Conservation (phyloP, 1,284 basidiomycete species). For the Apiotrichum gracile region DNA sequence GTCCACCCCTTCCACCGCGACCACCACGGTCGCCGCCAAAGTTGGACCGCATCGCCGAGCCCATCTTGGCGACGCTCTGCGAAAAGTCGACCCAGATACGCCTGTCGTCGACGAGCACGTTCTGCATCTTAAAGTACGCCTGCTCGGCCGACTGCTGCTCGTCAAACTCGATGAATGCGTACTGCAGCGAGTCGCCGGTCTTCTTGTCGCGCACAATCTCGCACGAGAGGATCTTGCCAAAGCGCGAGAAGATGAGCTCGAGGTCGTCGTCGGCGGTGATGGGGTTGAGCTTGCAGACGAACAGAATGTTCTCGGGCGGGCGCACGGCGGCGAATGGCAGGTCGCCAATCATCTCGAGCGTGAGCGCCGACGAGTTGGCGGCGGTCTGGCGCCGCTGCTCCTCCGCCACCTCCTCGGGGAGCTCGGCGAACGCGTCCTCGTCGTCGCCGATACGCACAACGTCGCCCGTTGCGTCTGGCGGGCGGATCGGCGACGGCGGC, state of each 20-base stretch:
- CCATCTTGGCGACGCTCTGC: constrained; percentile 70
- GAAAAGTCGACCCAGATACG: constrained; percentile 99
- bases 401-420: constrained; percentile 75
- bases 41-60: constrained; percentile 45
- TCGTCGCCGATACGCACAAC: constrained; percentile 76
- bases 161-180: constrained; percentile 98
- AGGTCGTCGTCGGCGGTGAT: constrained; percentile 94
- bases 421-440: constrained; percentile 62
- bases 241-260: constrained; percentile 93
- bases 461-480: constrained; percentile 61
- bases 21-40: constrained; percentile 25
- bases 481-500: constrained; percentile 60
- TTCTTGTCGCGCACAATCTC: constrained; percentile 94
- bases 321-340: constrained; percentile 95
- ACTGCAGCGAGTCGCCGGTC: constrained; percentile 93
- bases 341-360: constrained; percentile 98
- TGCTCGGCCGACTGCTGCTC: constrained; percentile 86
- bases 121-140: constrained; percentile 99
- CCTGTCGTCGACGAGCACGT: constrained; percentile 95
- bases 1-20: constrained; percentile 24
- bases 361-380: constrained; percentile 85
- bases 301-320: constrained; percentile 96
- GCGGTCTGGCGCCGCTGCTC: constrained; percentile 71
- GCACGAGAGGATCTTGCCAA: constrained; percentile 92
- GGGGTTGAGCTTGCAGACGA: constrained; percentile 97